Percentiles rank a stretch among this genome's conserved stretches.
These are phyloP conservation scores for Garcia nutans DNA, from an alignment of 345 rosid genomes.

Conservation along the genomic window DNA sequence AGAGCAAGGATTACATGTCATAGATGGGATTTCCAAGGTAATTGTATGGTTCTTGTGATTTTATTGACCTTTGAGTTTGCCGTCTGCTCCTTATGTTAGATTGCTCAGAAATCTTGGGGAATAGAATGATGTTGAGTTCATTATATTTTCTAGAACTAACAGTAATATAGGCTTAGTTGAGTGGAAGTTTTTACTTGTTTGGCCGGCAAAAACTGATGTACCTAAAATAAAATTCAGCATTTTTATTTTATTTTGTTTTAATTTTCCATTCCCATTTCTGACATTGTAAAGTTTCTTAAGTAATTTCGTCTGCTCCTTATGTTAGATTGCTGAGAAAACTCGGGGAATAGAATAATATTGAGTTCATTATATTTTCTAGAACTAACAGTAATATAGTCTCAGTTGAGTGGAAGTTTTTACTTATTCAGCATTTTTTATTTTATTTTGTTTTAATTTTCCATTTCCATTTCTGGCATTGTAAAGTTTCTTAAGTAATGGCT, in stretches of 20 bases:
- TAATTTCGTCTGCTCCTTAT: no score
- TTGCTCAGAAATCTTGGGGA: neutral
- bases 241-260: neutral
- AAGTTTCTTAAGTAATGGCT: neutral
- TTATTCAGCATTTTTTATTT: neutral
- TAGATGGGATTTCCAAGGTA: constrained; percentile 15
- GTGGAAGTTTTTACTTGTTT: neutral
- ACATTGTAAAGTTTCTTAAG: neutral
- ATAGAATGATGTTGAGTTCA: neutral
- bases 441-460: neutral
- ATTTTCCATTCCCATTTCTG: neutral
- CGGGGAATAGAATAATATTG: no score
- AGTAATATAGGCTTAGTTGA: neutral
- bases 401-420: no score
- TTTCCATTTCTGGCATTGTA: neutral
- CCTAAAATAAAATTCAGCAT: neutral
- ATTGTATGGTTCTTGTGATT: neutral
- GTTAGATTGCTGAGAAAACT: no score
- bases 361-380: no score
- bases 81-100: neutral
- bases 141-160: neutral
- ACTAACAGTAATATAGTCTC: no score
- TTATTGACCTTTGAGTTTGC: neutral
- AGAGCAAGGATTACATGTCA: constrained; percentile 18
- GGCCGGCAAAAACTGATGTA: neutral